Evolutionary conservation across 192 early-diverging fungal species (phyloP), one percentile per base, ranked within the genome.

Genomic region (Backusella westeae): DNA sequence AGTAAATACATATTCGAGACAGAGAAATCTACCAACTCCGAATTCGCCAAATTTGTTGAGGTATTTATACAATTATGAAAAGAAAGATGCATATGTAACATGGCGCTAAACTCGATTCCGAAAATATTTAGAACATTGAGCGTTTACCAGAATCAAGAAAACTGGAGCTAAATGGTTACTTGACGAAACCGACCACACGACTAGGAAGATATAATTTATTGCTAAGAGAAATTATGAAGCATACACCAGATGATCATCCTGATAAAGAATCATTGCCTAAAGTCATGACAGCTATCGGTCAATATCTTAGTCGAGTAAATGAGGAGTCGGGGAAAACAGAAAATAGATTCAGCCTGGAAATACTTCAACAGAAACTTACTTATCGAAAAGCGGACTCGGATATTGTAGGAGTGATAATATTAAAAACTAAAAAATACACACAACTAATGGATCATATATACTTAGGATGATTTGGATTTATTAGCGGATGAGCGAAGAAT

Each of bases 141-240:
- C 88, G 92, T 19, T 78, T 81, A 14, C 93, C 95, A 17, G 91
- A 94, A 81, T 92, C 90, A 73, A 87, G 95, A 36, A 95, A 94
- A 74, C 82, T 98, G 41, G 90, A 93, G 65, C 80, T 96, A 29
- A 92, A 96, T 84, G 93, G 93, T 71, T 98, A 97, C 82, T 78
- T 98, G 69, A 92, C 90, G 1, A 89, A 94, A 17, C 97, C 97
- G 14, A 93, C 94, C 0, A 93, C 95, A 15, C 90, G 95, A n/a
- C 76, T 97, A 70, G 96, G 93, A 14, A 87, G 95, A 69, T 99
- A 97, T 73, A 92, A 91, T 26, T 83, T 99, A 35, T 81, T 99
- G 35, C 84, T 99, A 26, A 85, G 89, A 46, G 94, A 91, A 4
- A 90, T 96, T 65, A 83, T 96, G 10, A 94, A 97, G 76, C 86